phyloP scores from a whole-genome alignment of 352 stramenopile genomes.

The Pythium brachiatum region DNA sequence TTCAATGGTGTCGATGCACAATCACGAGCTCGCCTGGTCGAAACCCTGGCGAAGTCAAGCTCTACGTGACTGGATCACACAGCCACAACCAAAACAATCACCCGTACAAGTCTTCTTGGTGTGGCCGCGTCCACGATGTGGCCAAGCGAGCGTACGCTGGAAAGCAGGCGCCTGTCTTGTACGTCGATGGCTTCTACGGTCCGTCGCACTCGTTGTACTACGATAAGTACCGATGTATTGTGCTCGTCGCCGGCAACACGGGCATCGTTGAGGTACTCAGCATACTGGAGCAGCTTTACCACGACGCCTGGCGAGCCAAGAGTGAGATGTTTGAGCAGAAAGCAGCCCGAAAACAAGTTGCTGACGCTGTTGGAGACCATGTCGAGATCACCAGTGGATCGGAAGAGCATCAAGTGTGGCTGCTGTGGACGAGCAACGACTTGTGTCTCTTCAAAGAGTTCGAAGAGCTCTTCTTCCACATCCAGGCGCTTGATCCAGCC shows the following conservation, averaged over 20 bases:
- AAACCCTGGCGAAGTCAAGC: slow-evolving; percentile 22
- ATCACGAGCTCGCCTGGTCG: slow-evolving; percentile 28
- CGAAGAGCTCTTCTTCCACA: slow-evolving; percentile 26
- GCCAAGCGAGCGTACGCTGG: slow-evolving; percentile 29
- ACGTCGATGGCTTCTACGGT: slow-evolving; percentile 35
- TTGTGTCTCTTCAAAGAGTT: slow-evolving; percentile 34
- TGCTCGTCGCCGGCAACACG: slow-evolving; percentile 32
- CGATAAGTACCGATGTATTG: slow-evolving; percentile 31
- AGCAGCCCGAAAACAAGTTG: neutral
- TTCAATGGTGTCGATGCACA: slow-evolving; percentile 32
- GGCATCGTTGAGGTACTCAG: slow-evolving; percentile 23
- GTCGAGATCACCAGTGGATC: neutral
- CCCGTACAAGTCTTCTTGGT: slow-evolving; percentile 13
- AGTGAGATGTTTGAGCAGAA: slow-evolving; percentile 7
- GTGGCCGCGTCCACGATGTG: slow-evolving; percentile 24
- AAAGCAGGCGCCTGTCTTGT: slow-evolving; percentile 25
- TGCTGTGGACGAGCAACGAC: slow-evolving; percentile 29
- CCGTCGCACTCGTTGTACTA: slow-evolving; percentile 20
- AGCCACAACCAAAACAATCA: neutral
- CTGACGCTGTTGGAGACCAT: neutral
- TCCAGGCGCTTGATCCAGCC: slow-evolving; percentile 25
- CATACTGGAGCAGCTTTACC: slow-evolving; percentile 34
- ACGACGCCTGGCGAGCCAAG: slow-evolving; percentile 7
- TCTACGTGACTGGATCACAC: slow-evolving; percentile 25
- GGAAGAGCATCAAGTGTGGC: slow-evolving; percentile 22